phyloP scores from a whole-genome alignment of 2,329 filamentous ascomycete genomes.

The Alternaria hordeiaustralica region DNA sequence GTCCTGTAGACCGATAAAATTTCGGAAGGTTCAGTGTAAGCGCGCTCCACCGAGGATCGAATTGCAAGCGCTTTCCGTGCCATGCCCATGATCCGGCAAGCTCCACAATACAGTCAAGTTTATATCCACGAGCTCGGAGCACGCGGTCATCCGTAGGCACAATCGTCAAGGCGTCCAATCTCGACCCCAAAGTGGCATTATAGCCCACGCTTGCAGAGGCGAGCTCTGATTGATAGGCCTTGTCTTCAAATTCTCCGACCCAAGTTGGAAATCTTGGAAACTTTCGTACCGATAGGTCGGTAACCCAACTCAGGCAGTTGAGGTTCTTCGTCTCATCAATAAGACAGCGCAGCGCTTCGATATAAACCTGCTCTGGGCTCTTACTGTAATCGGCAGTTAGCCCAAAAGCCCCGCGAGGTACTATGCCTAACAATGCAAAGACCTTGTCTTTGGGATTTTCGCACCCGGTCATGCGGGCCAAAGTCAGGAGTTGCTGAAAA shows the following conservation, averaged over 20 bases:
- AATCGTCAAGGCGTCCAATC: not conserved
- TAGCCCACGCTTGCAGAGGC: not conserved
- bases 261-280: not conserved
- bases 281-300: not conserved
- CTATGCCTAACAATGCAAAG: not conserved
- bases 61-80: not conserved
- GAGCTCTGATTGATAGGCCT: not conserved
- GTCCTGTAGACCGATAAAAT: not conserved
- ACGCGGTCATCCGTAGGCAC: not conserved
- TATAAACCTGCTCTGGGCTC: not conserved
- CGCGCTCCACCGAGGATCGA: not conserved
- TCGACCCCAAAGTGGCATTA: not conserved
- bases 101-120: not conserved
- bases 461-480: not conserved
- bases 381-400: not conserved
- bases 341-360: not conserved
- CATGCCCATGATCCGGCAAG: not conserved
- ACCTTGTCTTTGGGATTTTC: slow-evolving; percentile 1
- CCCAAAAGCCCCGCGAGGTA: not conserved
- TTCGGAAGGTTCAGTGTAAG: slow-evolving; percentile 1
- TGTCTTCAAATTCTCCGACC: slow-evolving; percentile 3
- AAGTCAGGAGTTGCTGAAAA: not conserved
- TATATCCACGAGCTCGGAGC: not conserved
- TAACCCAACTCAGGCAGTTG: slow-evolving; percentile 2
- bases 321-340: not conserved